phyloP scores from a whole-genome alignment of 371 early-diverging fungal species.

The Scutellospora calospora region DNA sequence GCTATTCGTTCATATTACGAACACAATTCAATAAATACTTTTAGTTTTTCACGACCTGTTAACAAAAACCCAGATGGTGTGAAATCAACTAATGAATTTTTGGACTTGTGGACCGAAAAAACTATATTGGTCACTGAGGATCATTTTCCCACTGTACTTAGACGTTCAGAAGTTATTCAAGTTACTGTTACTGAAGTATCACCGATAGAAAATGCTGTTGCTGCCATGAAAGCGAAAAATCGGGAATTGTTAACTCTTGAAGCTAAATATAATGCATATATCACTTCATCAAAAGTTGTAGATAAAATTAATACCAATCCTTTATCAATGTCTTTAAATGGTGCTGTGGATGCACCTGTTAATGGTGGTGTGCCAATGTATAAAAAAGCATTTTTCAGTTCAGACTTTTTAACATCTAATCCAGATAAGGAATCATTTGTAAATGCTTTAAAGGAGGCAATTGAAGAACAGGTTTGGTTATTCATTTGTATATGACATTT shows the following conservation, averaged over 20 bases:
- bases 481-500: not conserved
- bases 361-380: constrained; percentile 88
- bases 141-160: constrained; percentile 72
- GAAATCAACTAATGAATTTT: constrained; percentile 67
- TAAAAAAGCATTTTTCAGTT: constrained; percentile 71
- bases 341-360: constrained; percentile 87
- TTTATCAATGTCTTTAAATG: constrained; percentile 84
- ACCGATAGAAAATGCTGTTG: constrained; percentile 84
- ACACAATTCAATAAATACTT: constrained; percentile 69
- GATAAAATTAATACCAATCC: constrained; percentile 68
- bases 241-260: constrained; percentile 66
- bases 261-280: constrained; percentile 58
- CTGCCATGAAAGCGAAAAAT: constrained; percentile 76
- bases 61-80: constrained; percentile 48
- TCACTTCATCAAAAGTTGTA: constrained; percentile 40
- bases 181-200: constrained; percentile 64
- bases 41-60: constrained; percentile 72
- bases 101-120: constrained; percentile 83
- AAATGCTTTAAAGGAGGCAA: constrained; percentile 61
- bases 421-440: constrained; percentile 60
- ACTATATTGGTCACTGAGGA: constrained; percentile 72
- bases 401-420: constrained; percentile 56
- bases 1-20: constrained; percentile 67
- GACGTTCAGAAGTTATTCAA: constrained; percentile 66
- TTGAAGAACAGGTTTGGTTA: constrained; percentile 69